phyloP scores from a whole-genome alignment of 345 rosid species.

The Combretum micranthum region DNA sequence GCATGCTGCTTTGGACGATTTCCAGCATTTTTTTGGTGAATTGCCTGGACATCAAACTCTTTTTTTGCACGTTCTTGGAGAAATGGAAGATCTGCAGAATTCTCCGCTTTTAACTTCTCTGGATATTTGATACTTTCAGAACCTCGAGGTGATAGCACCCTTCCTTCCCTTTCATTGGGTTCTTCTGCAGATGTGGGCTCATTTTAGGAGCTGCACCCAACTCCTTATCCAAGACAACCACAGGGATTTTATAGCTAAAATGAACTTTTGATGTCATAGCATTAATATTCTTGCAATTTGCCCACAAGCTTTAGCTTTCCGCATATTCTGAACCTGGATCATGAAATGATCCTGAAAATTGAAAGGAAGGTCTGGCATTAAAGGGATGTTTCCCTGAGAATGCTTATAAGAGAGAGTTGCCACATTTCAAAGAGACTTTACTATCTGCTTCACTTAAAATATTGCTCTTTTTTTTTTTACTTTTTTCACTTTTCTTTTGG shows the following conservation, averaged over 20 bases:
- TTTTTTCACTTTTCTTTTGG: not conserved
- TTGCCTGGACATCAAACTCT: slow-evolving; percentile 13
- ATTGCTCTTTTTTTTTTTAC: no score
- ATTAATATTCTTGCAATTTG: slow-evolving; percentile 10
- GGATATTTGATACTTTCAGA: slow-evolving; percentile 18
- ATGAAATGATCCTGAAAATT: no score
- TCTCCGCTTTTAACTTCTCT: slow-evolving; percentile 28
- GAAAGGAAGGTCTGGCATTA: no score
- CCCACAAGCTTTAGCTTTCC: slow-evolving; percentile 11
- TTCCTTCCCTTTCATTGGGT: slow-evolving; percentile 34
- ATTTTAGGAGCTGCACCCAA: slow-evolving; percentile 25
- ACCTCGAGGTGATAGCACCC: slow-evolving; percentile 15
- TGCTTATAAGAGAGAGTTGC: no score
- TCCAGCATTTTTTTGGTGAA: slow-evolving; percentile 24
- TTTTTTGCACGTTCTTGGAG: slow-evolving; percentile 12
- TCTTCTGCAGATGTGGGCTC: slow-evolving; percentile 24
- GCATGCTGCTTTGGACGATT: slow-evolving; percentile 15
- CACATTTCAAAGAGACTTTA: no score
- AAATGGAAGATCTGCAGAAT: slow-evolving; percentile 2
- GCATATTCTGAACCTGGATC: no score
- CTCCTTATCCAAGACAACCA: slow-evolving; percentile 21
- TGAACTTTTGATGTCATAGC: slow-evolving; percentile 16
- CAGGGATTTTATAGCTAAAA: slow-evolving; percentile 12
- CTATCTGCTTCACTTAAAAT: no score
- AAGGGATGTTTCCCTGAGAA: no score